phyloP scores from a whole-genome alignment of 2,329 filamentous ascomycete genomes.

The Phaeosphaeriaceae sp. region DNA sequence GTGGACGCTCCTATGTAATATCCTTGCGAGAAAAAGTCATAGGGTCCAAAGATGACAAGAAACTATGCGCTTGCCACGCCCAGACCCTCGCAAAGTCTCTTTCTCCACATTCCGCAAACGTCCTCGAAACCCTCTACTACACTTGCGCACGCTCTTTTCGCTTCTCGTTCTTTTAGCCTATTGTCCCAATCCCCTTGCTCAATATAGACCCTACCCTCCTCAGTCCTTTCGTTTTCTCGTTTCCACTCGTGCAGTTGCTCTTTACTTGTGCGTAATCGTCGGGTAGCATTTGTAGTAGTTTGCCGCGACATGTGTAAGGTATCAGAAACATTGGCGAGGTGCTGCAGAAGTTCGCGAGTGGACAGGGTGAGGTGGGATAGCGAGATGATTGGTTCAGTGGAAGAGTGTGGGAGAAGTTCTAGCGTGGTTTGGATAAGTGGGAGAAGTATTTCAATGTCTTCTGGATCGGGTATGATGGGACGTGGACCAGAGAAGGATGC shows the following conservation, averaged over 20 bases:
- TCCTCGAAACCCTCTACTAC: conserved; percentile 93
- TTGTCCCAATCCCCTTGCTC: conserved; percentile 83
- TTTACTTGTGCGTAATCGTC: conserved; percentile 79
- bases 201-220: conserved; percentile 84
- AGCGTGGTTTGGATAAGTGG: conserved; percentile 70
- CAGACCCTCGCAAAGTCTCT: conserved; percentile 65
- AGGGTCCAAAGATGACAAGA: too few relatives aligned
- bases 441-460: conserved; percentile 71
- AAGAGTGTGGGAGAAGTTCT: conserved; percentile 70
- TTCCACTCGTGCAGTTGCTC: conserved; percentile 87
- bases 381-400: conserved; percentile 68
- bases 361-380: conserved; percentile 71
- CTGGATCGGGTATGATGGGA: conserved; percentile 65
- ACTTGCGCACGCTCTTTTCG: conserved; percentile 81
- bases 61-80: conserved; percentile 47
- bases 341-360: conserved; percentile 74
- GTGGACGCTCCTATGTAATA: too few relatives aligned
- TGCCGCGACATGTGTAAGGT: conserved; percentile 94
- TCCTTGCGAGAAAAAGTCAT: too few relatives aligned
- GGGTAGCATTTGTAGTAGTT: conserved; percentile 79
- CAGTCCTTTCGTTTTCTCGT: conserved; percentile 79
- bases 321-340: conserved; percentile 85
- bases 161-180: conserved; percentile 76
- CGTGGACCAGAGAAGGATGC: conserved; percentile 75
- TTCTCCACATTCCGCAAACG: conserved; percentile 83